Evolutionary conservation across 1,284 basidiomycete species (phyloP).

Genomic region (Puccinia novopanici): DNA sequence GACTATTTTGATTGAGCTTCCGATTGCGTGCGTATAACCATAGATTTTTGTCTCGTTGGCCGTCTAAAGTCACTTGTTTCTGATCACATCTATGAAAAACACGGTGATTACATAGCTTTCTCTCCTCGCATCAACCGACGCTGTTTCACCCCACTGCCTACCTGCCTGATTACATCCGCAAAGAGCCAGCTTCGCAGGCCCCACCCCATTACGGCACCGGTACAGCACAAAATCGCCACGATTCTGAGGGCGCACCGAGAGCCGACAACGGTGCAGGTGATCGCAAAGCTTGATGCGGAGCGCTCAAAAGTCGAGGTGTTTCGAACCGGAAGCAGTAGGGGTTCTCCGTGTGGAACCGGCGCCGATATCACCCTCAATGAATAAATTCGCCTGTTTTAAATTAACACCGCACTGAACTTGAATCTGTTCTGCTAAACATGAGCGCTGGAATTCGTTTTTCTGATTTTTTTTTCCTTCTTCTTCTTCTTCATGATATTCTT

Average conservation of each 20-base stretch:
- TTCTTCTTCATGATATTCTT: neutral
- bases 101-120: constrained; percentile 9
- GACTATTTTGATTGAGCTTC: constrained; percentile 30
- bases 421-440: neutral
- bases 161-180: constrained; percentile 44
- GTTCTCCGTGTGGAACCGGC: neutral
- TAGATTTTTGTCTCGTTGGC: neutral
- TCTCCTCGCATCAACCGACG: constrained; percentile 34
- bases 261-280: neutral
- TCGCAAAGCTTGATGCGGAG: constrained; percentile 13
- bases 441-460: neutral
- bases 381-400: neutral
- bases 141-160: constrained; percentile 38
- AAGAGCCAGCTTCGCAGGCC: constrained; percentile 3
- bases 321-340: neutral
- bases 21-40: constrained; percentile 32
- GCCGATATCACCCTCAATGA: neutral
- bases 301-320: neutral
- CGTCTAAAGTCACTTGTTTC: neutral
- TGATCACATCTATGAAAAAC: neutral
- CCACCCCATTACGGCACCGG: neutral
- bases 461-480: neutral
- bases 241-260: too few relatives aligned
- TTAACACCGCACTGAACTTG: neutral
- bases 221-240: neutral